phyloP scores from a whole-genome alignment of 495 filamentous ascomycete species.

The Alectoria sarmentosa region DNA sequence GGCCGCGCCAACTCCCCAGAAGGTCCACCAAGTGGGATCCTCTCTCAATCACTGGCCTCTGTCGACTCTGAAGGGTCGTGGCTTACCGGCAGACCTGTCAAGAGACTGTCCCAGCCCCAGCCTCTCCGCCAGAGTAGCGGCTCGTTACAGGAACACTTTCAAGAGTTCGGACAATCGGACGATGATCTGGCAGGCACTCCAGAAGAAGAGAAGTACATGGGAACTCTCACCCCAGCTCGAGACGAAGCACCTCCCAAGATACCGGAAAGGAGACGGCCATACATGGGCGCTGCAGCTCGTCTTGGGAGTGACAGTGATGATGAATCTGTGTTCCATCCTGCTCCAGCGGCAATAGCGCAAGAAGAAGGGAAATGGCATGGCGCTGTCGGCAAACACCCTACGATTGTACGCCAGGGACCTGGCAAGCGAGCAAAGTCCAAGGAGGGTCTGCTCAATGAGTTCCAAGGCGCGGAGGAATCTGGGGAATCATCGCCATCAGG shows the following conservation, averaged over 20 bases:
- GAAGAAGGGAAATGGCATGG: slow-evolving; percentile 43
- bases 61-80: slow-evolving; percentile 90
- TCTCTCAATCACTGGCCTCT: slow-evolving; percentile 72
- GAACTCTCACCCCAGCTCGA: slow-evolving; percentile 20
- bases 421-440: slow-evolving; percentile 54
- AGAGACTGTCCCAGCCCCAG: slow-evolving; percentile 44
- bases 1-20: slow-evolving; percentile 22
- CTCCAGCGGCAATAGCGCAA: slow-evolving; percentile 15
- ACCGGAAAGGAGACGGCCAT: slow-evolving; percentile 20
- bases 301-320: slow-evolving; percentile 33
- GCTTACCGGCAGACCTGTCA: slow-evolving; percentile 67
- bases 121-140: slow-evolving; percentile 41
- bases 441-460: slow-evolving; percentile 59
- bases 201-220: slow-evolving; percentile 28
- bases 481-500: slow-evolving; percentile 30
- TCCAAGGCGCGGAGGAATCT: slow-evolving; percentile 40
- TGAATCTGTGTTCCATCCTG: slow-evolving; percentile 16
- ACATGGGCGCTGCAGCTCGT: slow-evolving; percentile 17
- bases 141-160: slow-evolving; percentile 37
- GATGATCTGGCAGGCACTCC: slow-evolving; percentile 45
- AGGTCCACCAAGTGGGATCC: slow-evolving; percentile 27
- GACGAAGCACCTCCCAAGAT: slow-evolving; percentile 17
- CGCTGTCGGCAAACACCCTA: slow-evolving; percentile 50
- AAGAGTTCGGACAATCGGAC: slow-evolving; percentile 42
- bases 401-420: slow-evolving; percentile 44